Percentiles rank a stretch among this genome's conserved stretches.
Conservation (phyloP, 768 basidiomycete species). For the Boletus tylopilopsis region DNA sequence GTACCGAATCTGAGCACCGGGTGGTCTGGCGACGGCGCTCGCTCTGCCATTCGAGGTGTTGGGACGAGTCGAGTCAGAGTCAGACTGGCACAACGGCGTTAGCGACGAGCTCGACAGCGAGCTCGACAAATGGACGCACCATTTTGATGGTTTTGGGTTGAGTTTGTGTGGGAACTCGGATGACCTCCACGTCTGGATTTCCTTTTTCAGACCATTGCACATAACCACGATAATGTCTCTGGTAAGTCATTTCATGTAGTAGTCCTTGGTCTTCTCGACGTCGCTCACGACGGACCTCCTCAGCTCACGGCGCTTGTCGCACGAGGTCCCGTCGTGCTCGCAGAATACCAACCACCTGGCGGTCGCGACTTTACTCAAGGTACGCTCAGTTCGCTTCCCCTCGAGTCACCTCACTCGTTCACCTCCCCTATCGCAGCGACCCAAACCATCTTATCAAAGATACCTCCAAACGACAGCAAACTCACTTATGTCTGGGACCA, state of each 20-base stretch:
- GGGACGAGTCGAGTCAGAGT: constrained; percentile 61
- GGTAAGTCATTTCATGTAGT: constrained; percentile 18
- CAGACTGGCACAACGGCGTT: constrained; percentile 49
- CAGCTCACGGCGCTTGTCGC: constrained; percentile 87
- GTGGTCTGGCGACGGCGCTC: constrained; percentile 62
- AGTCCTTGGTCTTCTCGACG: background rate
- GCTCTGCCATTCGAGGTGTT: constrained; percentile 39
- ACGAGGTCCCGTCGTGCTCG: constrained; percentile 73
- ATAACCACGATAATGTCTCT: constrained; percentile 16
- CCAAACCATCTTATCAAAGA: constrained; percentile 88
- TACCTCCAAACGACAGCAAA: constrained; percentile 86
- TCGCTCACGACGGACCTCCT: too few species aligned
- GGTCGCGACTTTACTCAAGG: constrained; percentile 89
- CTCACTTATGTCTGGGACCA: constrained; percentile 89
- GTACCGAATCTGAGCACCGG: constrained; percentile 80
- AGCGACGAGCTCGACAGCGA: background rate
- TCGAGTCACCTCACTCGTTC: background rate
- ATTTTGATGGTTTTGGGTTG: constrained; percentile 20
- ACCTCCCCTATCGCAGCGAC: constrained; percentile 49
- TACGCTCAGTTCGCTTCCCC: constrained; percentile 24
- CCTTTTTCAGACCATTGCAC: constrained; percentile 7
- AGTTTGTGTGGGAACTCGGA: constrained; percentile 21
- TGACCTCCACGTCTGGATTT: constrained; percentile 17
- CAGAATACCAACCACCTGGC: constrained; percentile 72
- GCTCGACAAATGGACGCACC: constrained; percentile 25